Evolutionary conservation across 345 rosid genomes (phyloP).

Genomic region (Gossypium ekmanianum): DNA sequence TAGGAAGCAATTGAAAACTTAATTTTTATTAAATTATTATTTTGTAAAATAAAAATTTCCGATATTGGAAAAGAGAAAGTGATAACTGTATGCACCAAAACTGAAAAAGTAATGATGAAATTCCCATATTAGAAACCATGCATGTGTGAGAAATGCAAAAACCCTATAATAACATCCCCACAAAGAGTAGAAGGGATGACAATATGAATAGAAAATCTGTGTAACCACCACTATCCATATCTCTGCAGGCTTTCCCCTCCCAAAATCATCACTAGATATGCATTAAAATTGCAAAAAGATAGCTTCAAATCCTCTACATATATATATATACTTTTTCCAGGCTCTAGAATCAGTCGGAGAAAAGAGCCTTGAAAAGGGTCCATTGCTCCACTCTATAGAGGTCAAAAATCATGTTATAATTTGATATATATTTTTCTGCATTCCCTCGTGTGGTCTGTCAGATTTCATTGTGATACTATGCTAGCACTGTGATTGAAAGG

Average conservation of each 20-base stretch:
- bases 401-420: background rate
- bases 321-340: background rate
- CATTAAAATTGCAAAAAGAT: background rate
- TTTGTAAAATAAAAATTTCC: background rate
- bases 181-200: background rate
- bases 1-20: no score
- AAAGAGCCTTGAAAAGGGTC: background rate
- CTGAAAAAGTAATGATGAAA: background rate
- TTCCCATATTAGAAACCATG: conserved; percentile 11
- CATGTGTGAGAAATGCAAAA: conserved; percentile 10
- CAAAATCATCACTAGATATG: background rate
- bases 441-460: background rate
- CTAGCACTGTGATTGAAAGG: no score
- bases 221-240: background rate
- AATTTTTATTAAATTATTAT: no score
- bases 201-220: background rate
- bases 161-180: background rate
- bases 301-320: background rate
- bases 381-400: background rate
- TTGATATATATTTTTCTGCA: background rate
- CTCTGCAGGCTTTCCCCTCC: background rate
- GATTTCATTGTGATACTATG: background rate
- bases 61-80: background rate
- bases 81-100: background rate
- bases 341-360: background rate